Conservation (phyloP, 768 basidiomycete genomes). For the Lepiota brunneoincarnata region DNA sequence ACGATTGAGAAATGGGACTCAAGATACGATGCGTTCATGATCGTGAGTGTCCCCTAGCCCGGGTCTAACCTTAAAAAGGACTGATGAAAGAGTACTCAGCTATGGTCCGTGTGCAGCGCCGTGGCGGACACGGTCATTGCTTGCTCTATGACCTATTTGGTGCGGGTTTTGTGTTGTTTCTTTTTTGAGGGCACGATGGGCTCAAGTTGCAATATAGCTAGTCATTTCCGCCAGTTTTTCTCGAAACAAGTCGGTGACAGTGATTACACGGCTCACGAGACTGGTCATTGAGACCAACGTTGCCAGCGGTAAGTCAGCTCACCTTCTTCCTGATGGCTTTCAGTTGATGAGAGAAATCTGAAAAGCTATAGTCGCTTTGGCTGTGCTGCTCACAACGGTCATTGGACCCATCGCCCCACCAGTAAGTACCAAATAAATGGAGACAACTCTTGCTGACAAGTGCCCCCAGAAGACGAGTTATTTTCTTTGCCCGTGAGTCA, state of each 20-base stretch:
- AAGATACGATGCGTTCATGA: conserved; percentile 2
- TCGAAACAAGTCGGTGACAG: neutral
- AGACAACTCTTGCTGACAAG: neutral
- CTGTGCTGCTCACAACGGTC: conserved; percentile 4
- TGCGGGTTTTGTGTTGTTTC: neutral
- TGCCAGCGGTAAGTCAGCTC: conserved; percentile 1
- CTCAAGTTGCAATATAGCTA: neutral
- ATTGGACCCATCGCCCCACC: conserved; percentile 7
- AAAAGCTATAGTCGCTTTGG: conserved; percentile 5
- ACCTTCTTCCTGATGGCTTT: neutral
- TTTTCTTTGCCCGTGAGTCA: conserved; percentile 10
- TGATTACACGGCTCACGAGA: conserved; percentile 3
- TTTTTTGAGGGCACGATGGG: neutral
- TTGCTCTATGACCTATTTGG: conserved; percentile 1
- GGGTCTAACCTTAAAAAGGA: too few species aligned
- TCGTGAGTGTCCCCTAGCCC: neutral
- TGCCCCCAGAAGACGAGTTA: conserved; percentile 5
- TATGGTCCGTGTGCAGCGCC: conserved; percentile 7
- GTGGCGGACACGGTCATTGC: conserved; percentile 9
- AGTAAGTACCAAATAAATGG: neutral
- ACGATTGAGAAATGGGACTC: conserved; percentile 2
- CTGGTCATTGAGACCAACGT: conserved; percentile 8
- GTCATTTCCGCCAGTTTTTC: neutral
- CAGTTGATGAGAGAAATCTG: neutral
- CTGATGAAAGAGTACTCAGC: neutral